Conservation (phyloP, 495 filamentous ascomycete species). For the Glonium stellatum region DNA sequence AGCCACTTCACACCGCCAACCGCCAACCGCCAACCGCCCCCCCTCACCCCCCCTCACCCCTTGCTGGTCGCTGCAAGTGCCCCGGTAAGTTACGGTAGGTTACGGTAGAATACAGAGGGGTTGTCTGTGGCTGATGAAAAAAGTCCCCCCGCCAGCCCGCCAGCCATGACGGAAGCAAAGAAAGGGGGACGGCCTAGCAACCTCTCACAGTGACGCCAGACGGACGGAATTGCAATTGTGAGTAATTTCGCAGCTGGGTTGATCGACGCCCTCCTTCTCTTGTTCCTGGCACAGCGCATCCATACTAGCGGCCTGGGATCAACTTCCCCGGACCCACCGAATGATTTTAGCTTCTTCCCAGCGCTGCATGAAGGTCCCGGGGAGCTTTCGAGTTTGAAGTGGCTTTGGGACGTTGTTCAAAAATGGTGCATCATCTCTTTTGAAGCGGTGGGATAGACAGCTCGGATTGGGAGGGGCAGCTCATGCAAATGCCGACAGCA, state of each 20-base stretch:
- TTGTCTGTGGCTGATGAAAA: not conserved
- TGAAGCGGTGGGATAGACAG: not conserved
- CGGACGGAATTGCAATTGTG: not conserved
- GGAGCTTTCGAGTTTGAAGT: not conserved
- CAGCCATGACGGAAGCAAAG: not conserved
- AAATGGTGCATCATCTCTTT: conserved; percentile 3
- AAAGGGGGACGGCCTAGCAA: not conserved
- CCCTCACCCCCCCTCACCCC: conserved; percentile 4
- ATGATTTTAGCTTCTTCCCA: conserved; percentile 8
- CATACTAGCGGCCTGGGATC: conserved; percentile 20
- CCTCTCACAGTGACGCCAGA: not conserved
- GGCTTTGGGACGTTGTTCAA: not conserved
- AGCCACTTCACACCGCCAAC: conserved; percentile 12
- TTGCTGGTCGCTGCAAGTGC: not conserved
- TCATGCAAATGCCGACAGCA: not conserved
- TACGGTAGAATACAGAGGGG: conserved; percentile 1
- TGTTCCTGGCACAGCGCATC: conserved; percentile 22
- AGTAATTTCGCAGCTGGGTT: conserved; percentile 4
- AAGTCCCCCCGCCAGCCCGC: not conserved
- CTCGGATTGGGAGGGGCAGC: not conserved
- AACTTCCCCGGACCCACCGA: conserved; percentile 29
- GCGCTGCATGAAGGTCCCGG: conserved; percentile 14
- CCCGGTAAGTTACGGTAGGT: not conserved
- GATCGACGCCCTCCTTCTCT: conserved; percentile 23
- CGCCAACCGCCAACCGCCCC: not conserved